Percentiles rank a stretch among this genome's conserved stretches.
Evolutionary conservation across 1,284 basidiomycete genomes (phyloP).

Genomic region (Sanghuangporus baumii): DNA sequence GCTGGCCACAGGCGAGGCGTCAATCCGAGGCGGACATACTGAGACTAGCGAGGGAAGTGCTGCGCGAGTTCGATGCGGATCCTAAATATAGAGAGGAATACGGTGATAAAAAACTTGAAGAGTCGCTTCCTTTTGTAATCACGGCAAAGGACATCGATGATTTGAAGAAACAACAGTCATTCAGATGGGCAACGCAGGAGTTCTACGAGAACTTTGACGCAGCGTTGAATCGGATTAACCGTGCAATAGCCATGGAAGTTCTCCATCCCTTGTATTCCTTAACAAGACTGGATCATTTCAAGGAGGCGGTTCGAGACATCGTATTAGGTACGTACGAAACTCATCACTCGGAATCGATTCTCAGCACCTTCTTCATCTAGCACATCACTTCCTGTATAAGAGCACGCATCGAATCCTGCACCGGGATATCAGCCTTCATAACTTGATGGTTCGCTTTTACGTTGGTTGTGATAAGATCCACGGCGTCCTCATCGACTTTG

Average conservation of each 20-base stretch:
- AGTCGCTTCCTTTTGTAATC: not conserved
- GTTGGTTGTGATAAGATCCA: not conserved
- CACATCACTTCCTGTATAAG: not conserved
- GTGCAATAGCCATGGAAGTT: not conserved
- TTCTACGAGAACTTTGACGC: not conserved
- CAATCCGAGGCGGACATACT: not conserved
- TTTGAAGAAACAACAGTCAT: no score
- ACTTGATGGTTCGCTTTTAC: not conserved
- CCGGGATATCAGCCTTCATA: not conserved
- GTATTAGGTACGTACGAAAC: not conserved
- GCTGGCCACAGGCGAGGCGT: not conserved
- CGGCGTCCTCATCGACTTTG: not conserved
- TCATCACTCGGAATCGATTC: not conserved
- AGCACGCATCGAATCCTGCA: not conserved
- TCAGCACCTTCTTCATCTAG: not conserved
- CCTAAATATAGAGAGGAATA: not conserved
- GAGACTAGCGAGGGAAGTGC: not conserved
- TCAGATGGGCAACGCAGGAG: no score
- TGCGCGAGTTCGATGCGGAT: not conserved
- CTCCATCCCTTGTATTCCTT: not conserved
- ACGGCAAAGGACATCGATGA: no score
- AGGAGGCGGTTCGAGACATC: not conserved
- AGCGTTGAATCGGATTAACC: not conserved
- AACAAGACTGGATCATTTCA: not conserved
- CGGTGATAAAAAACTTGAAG: not conserved